Evolutionary conservation across 352 stramenopile species (phyloP).

Genomic region (Globisporangium uncinulatum): DNA sequence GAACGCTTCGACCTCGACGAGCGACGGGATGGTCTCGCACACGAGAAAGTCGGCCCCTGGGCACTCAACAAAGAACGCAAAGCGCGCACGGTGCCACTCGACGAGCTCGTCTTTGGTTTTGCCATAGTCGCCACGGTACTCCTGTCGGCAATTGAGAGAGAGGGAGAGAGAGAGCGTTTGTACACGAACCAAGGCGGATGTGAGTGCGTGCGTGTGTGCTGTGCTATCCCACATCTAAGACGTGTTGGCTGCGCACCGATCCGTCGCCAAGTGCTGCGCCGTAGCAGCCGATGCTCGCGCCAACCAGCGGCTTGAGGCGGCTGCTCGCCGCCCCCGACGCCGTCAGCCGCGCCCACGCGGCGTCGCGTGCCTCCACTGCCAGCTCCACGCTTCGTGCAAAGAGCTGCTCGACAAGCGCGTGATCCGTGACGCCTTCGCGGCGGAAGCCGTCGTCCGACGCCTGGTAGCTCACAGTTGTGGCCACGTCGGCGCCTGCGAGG

Average conservation of each 20-base stretch:
- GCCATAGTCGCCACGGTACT: constrained; percentile 83
- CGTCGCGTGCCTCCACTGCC: constrained; percentile 55
- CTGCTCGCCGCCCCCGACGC: constrained; percentile 10
- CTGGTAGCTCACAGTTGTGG: constrained; percentile 84
- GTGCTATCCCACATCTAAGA: too few species aligned
- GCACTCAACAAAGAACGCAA: constrained; percentile 55
- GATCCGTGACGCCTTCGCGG: constrained; percentile 41
- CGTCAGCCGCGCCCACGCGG: constrained; percentile 42
- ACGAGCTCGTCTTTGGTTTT: constrained; percentile 62
- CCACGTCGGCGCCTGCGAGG: constrained; percentile 68
- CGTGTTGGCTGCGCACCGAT: constrained; percentile 33
- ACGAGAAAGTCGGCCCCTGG: constrained; percentile 62
- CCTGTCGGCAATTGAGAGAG: constrained; percentile 24
- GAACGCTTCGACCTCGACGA: constrained; percentile 76
- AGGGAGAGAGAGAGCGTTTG: background rate
- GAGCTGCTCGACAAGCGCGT: constrained; percentile 47
- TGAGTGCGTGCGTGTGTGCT: too few species aligned
- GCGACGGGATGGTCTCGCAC: constrained; percentile 84
- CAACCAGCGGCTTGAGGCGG: constrained; percentile 65
- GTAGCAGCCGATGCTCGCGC: constrained; percentile 84
- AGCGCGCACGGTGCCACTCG: constrained; percentile 71
- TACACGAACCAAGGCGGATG: too few species aligned
- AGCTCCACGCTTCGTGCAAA: constrained; percentile 75
- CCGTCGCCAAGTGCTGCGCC: constrained; percentile 77
- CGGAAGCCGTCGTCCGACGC: constrained; percentile 79